A percentile compares a stretch with the other conserved stretches of the same genome.
phyloP scores from a whole-genome alignment of 257 asterid genomes.

The Thymus mandschuricus region DNA sequence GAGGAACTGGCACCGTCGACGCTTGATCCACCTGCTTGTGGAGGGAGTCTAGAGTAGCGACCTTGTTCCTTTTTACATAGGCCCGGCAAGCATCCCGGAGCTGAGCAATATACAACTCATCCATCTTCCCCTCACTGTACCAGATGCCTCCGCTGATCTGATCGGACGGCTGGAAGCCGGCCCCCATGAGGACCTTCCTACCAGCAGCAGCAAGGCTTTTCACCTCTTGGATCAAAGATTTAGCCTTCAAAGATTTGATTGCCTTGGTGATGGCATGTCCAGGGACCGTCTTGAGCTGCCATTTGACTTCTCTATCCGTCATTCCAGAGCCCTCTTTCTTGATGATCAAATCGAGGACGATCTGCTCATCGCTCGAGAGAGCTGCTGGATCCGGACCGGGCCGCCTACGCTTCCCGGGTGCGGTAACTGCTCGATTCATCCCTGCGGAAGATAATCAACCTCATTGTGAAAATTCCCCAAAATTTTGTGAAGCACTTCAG shows the following conservation, averaged over 20 bases:
- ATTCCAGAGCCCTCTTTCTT: conserved; percentile 48
- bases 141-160: conserved; percentile 71
- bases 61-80: conserved; percentile 37
- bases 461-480: neutral
- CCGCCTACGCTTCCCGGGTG: conserved; percentile 52
- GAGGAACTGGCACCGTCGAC: conserved; percentile 35
- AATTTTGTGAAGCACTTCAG: neutral
- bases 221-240: conserved; percentile 54
- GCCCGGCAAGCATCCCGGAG: neutral
- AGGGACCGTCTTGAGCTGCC: conserved; percentile 34
- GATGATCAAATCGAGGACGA: conserved; percentile 48
- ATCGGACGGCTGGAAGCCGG: conserved; percentile 61
- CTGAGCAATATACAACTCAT: conserved; percentile 21
- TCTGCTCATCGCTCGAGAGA: conserved; percentile 44
- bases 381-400: conserved; percentile 39
- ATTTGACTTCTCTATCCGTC: conserved; percentile 47
- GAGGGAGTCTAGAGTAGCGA: conserved; percentile 48
- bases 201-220: conserved; percentile 46
- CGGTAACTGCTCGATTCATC: conserved; percentile 33
- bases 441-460: conserved; percentile 18
- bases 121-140: conserved; percentile 60
- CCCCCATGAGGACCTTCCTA: conserved; percentile 59
- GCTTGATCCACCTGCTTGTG: conserved; percentile 36
- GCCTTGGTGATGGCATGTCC: conserved; percentile 40
- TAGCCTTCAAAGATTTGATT: conserved; percentile 38